Evolutionary conservation across 345 rosid genomes (phyloP).

Genomic region (Arabis alpina): DNA sequence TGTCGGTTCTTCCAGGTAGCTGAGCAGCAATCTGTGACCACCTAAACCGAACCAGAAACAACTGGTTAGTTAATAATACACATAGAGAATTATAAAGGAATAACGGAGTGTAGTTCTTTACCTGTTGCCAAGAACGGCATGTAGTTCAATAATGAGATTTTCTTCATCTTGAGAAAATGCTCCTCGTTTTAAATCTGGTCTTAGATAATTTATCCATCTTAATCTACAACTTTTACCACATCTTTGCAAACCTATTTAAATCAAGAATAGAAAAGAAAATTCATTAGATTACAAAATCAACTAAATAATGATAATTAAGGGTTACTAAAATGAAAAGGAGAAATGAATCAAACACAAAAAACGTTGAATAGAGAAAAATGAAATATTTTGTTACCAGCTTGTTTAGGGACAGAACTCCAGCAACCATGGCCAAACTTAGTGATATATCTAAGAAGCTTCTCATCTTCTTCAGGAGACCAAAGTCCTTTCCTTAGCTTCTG

Average conservation of each 20-base stretch:
- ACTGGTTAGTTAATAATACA: background rate
- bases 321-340: background rate
- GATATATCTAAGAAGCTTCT: slow-evolving; percentile 84
- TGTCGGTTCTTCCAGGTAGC: slow-evolving; percentile 74
- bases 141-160: slow-evolving; percentile 83
- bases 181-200: slow-evolving; percentile 99
- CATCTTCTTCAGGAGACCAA: slow-evolving; percentile 99
- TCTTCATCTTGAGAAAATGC: slow-evolving; percentile 94
- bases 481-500: slow-evolving; percentile 99
- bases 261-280: background rate
- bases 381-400: slow-evolving; percentile 57
- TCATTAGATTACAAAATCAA: background rate
- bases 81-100: background rate
- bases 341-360: no score
- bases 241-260: slow-evolving; percentile 74
- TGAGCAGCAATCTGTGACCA: slow-evolving; percentile 79
- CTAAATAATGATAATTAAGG: no score
- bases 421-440: slow-evolving; percentile 95
- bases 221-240: slow-evolving; percentile 98
- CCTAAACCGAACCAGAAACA: slow-evolving; percentile 38
- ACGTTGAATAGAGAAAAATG: background rate
- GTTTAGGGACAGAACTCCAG: slow-evolving; percentile 99
- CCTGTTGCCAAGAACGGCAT: slow-evolving; percentile 94
- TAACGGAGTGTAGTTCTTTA: slow-evolving; percentile 25
- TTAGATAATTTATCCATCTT: slow-evolving; percentile 93